Percentiles rank a stretch among this genome's conserved stretches.
Conservation (phyloP, 345 rosid species). For the Murraya koenigii region DNA sequence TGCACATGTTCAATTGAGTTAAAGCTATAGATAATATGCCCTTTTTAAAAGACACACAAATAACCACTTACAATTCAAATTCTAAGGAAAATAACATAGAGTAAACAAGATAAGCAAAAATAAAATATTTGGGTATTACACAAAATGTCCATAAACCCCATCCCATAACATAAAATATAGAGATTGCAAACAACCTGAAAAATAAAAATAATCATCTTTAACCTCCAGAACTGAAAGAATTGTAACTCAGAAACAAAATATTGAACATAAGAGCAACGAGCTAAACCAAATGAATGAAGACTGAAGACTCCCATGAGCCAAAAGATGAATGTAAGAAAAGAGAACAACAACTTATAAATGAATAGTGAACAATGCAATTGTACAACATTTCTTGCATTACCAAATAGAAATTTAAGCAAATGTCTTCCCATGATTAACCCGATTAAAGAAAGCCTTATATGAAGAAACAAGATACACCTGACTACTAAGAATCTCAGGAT, state of each 20-base stretch:
- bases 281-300: neutral
- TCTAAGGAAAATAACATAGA: too few species aligned
- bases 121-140: too few species aligned
- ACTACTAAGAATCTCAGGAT: neutral
- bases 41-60: too few species aligned
- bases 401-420: neutral
- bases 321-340: neutral
- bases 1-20: too few species aligned
- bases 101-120: too few species aligned
- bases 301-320: neutral
- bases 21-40: too few species aligned
- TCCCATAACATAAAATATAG: constrained; percentile 26
- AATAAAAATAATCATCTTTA: constrained; percentile 13
- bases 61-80: too few species aligned
- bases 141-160: constrained; percentile 35
- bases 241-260: neutral
- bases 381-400: neutral
- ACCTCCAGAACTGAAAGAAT: neutral
- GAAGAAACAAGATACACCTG: neutral
- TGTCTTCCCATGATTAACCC: neutral
- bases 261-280: neutral
- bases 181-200: constrained; percentile 20
- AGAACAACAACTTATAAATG: neutral
- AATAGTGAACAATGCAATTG: neutral
- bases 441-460: neutral